Evolutionary conservation across 768 basidiomycete species (phyloP), one percentile per base, ranked within the genome.

Genomic region (Cyclocybe cylindracea): DNA sequence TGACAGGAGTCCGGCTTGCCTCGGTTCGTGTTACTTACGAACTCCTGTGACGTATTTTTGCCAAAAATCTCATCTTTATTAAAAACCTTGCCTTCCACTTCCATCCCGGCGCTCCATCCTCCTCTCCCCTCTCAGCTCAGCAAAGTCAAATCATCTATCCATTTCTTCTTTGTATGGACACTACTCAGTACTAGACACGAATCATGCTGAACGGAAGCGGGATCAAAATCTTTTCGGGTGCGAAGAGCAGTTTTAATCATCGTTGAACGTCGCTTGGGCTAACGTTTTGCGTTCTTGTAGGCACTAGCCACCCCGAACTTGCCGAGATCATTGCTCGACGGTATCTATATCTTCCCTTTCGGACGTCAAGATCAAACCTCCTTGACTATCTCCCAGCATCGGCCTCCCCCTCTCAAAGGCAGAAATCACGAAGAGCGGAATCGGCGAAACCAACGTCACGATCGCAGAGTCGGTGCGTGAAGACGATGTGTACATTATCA

Each of bases 401-500:
- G 96, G 96, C 35, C 75, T 98, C 45, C 82, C 90, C 38, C 79
- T 98, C 51, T 89, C 91, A 48, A 89, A 87, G 57, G 92, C 92
- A 14, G 88, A 92, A 61, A 85, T 97, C 50, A 87, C 88, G 48
- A 86, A 86, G 61, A 94, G 91, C 66, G 87, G 91, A 18, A 89
- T 94, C 54, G 92, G 94, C 50, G 96, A 98, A 75, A 92, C 91
- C 43, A 83, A 83, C 62, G 92, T 98, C 46, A 88, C 89, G 58
- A 93, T 99, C 67, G 82, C 83, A 58, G 94, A 98, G 73, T 94
- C 91, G 40, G 96, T 99, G 34, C 91, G 97, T 55, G 95, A 98
- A 73, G 91, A 94, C 69, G 97, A 98, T 68, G 96, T 98, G 44
- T 99, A 98, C 74, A 98, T 99, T 70, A 87, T 99, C 76, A 97